Evolutionary conservation across 1,284 basidiomycete species (phyloP).

Genomic region (Vanrija pseudolonga): DNA sequence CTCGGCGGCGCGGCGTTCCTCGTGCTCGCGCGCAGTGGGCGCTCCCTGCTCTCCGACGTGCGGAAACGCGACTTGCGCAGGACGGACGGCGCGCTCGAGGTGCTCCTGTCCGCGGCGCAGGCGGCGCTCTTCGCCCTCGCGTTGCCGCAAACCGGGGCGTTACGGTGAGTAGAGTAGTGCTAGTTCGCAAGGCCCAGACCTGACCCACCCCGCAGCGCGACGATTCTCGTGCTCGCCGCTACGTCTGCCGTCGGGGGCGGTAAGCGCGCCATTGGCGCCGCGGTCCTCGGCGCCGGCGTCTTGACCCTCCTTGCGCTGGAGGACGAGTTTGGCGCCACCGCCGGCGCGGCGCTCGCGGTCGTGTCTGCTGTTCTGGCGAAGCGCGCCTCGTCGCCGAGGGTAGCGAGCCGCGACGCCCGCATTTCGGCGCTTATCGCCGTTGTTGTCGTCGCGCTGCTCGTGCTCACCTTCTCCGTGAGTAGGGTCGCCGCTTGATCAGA

Average conservation of each 20-base stretch:
- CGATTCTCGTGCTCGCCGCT: not conserved
- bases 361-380: not conserved
- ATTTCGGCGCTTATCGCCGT: not conserved
- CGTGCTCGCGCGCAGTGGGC: not conserved
- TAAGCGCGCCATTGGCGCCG: not conserved
- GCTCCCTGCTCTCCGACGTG: not conserved
- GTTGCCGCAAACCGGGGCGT: not conserved
- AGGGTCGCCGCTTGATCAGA: not conserved
- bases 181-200: not conserved
- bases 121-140: not conserved
- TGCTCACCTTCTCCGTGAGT: not conserved
- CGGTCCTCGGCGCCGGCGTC: not conserved
- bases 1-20: not conserved
- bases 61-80: not conserved
- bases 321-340: not conserved
- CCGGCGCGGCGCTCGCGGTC: not conserved
- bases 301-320: not conserved
- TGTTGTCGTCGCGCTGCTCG: not conserved
- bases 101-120: not conserved
- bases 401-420: not conserved
- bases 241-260: not conserved
- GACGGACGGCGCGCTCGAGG: not conserved
- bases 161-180: not conserved
- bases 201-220: not conserved
- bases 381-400: not conserved